Evolutionary conservation across 306 rosid species (phyloP).

Genomic region (Echinosophora koreensis): DNA sequence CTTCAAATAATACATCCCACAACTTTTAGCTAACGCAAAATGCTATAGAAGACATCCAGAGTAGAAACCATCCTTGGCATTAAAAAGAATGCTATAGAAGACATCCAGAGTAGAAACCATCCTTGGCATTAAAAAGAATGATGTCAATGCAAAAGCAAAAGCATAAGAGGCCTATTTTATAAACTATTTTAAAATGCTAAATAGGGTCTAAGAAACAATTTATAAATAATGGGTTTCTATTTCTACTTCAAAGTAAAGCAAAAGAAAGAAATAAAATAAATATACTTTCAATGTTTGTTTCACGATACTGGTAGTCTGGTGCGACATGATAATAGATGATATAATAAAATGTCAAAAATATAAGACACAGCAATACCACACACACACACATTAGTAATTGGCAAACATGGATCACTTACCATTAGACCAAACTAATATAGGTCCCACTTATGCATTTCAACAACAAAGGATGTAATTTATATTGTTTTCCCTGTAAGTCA

Average conservation of each 20-base stretch:
- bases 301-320: no score
- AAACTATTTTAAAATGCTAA: conserved; percentile 19
- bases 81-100: conserved; percentile 30
- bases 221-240: neutral
- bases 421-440: no score
- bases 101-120: conserved; percentile 35
- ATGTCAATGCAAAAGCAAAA: conserved; percentile 27
- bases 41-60: conserved; percentile 35
- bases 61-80: conserved; percentile 17
- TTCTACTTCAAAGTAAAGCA: neutral
- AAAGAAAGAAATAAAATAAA: neutral
- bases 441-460: no score
- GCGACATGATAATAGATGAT: no score
- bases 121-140: conserved; percentile 30
- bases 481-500: no score
- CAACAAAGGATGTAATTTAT: no score
- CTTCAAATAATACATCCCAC: no score
- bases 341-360: no score
- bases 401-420: no score
- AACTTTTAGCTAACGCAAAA: conserved; percentile 25
- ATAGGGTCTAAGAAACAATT: conserved; percentile 14
- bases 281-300: conserved; percentile 10
- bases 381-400: no score
- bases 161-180: conserved; percentile 5
- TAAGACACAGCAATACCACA: no score